These are phyloP conservation scores for Candida peoriensis DNA, from an alignment of 805 yeast species.

Conservation along the genomic window DNA sequence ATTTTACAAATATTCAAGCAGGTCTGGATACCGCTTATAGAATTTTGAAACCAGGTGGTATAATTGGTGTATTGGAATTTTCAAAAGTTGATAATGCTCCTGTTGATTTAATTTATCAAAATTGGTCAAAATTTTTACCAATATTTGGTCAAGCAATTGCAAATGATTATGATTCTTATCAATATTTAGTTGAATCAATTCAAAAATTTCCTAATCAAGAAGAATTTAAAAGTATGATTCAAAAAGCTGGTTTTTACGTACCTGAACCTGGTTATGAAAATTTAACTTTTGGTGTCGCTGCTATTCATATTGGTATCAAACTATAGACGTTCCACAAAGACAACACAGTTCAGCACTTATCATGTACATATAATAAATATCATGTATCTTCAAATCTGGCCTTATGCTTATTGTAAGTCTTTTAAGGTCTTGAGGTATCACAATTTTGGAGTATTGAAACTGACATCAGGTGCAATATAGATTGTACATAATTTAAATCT, in stretches of 20 bases:
- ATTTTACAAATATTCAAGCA: constrained; percentile 90
- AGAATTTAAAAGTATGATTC: constrained; percentile 83
- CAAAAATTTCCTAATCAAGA: constrained; percentile 90
- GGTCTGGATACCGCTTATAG: constrained; percentile 95
- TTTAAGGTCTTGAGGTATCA: too few species aligned
- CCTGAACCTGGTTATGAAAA: constrained; percentile 92
- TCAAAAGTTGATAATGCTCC: constrained; percentile 82
- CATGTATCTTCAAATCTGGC: too few species aligned
- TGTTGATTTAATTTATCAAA: constrained; percentile 72
- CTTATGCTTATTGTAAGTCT: too few species aligned
- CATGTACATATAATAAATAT: too few species aligned
- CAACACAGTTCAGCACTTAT: not conserved
- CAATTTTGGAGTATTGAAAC: too few species aligned
- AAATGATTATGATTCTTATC: constrained; percentile 93
- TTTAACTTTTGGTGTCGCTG: constrained; percentile 91
- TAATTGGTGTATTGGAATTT: constrained; percentile 93
- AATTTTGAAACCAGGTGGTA: constrained; percentile 95
- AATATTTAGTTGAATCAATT: constrained; percentile 92
- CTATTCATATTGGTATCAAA: constrained; percentile 93
- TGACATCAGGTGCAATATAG: too few species aligned
- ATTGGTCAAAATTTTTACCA: constrained; percentile 85
- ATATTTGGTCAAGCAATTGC: constrained; percentile 95
- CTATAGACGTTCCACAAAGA: constrained; percentile 33
- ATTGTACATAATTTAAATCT: too few species aligned
- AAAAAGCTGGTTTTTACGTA: constrained; percentile 89